These are phyloP conservation scores for Aspergillus flavus DNA, from an alignment of 2,329 filamentous ascomycete species.

Conservation along the genomic window DNA sequence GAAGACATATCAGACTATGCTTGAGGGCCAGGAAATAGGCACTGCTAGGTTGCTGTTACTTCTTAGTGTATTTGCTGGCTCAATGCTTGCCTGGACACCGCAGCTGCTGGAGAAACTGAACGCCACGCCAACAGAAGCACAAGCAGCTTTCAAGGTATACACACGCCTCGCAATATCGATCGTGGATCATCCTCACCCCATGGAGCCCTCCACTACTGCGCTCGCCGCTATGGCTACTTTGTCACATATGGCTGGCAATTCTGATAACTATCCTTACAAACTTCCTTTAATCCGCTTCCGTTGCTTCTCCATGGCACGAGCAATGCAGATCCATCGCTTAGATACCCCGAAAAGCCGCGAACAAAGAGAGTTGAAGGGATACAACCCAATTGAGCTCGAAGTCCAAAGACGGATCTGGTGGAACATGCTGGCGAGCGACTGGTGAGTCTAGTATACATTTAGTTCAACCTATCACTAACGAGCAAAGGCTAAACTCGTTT, in stretches of 20 bases:
- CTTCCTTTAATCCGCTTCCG: conserved; percentile 7
- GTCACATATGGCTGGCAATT: background rate
- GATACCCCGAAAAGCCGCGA: conserved; percentile 1
- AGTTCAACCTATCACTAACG: background rate
- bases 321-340: conserved; percentile 10
- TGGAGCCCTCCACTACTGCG: background rate
- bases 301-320: background rate
- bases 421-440: conserved; percentile 29
- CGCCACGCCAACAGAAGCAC: conserved; percentile 5
- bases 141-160: background rate
- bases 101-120: background rate
- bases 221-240: conserved; percentile 3
- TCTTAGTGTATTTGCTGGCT: conserved; percentile 3
- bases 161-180: background rate
- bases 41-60: conserved; percentile 1
- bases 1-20: background rate
- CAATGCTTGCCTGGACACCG: conserved; percentile 1
- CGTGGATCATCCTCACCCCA: background rate
- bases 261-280: background rate
- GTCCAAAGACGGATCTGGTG: conserved; percentile 28
- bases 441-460: conserved; percentile 11
- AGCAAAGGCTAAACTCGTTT: conserved; percentile 24
- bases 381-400: conserved; percentile 24
- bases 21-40: background rate
- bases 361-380: conserved; percentile 17